Evolutionary conservation across 129 eudicot species (phyloP), one percentile per base, ranked within the genome.

Genomic region (Mikania micrantha): DNA sequence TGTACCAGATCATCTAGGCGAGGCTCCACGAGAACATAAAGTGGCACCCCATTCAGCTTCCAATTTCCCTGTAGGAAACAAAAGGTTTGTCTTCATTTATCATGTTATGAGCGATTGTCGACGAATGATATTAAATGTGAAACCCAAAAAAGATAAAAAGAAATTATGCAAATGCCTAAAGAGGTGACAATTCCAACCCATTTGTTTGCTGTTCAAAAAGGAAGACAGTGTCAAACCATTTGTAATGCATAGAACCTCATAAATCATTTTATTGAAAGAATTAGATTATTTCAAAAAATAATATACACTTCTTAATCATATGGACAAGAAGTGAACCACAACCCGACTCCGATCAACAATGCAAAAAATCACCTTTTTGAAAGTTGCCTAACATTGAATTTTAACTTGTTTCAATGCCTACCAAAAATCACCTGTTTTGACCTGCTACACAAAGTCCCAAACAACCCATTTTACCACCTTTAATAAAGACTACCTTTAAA

Each of bases 11-110:
- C 73, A 63, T 74, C 77, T 65, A 81, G 85, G 52, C 96, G 89
- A 78, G 98, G 96, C 84, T 88, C 98, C 74, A 93, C 95, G 41
- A 93, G 88, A 44, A 86, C 86, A 36, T 86, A 93, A 4, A 93
- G 81, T 42, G 95, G 96, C 41, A 80, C 86, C 13, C 95, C 95
- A 27, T 80, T 84, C 42, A 86, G 80, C 83, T 78, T 74, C 71
- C 81, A 76, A 53, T 71, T 76, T 31, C 87, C 96, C 98, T 93
- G 84, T 67, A 50, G 21, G 36, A 42, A 32, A 54, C 65, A 60
- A n/a, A 22, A 27, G 62, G 62, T 27, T 24, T 22, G 4, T 22
- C 15, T 15, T 2, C 50, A 44, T 44, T 44, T 44, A 42, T 44
- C 50, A 44, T 4, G 36, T 32, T 32, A 3, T 3, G 36, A 32